A percentile compares a stretch with the other conserved stretches of the same genome.
Conservation (phyloP, 768 basidiomycete genomes). For the Lentinus tigrinus region DNA sequence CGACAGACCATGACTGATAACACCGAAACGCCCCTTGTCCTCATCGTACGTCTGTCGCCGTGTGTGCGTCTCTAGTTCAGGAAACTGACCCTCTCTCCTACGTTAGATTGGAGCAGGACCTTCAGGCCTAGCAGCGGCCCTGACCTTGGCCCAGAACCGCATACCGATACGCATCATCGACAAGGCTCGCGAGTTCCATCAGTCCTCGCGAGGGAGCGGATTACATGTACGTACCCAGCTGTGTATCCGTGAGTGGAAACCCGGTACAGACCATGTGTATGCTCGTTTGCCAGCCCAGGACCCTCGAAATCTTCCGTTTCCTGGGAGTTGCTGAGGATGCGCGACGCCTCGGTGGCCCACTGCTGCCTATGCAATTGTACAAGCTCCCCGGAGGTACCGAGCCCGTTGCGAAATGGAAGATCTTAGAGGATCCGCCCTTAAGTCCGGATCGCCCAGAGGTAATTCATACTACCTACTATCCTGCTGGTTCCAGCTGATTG, state of each 20-base stretch:
- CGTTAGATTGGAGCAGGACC: constrained; percentile 17
- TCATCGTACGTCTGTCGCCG: too few relatives aligned
- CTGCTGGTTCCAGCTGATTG: background rate
- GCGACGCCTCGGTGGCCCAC: background rate
- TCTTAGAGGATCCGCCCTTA: background rate
- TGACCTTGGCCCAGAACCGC: constrained; percentile 13
- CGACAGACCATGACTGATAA: too few relatives aligned
- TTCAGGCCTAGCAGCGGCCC: constrained; percentile 9
- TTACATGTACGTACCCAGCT: constrained; percentile 20
- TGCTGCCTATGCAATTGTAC: constrained; percentile 12
- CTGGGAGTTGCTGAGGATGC: constrained; percentile 21
- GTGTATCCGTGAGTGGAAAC: too few relatives aligned
- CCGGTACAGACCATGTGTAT: background rate
- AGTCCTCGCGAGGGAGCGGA: constrained; percentile 24
- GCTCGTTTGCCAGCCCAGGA: constrained; percentile 15
- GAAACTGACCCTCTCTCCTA: too few relatives aligned
- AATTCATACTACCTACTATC: background rate
- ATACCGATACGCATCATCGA: constrained; percentile 20
- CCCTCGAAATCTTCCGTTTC: constrained; percentile 19
- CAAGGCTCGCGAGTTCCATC: background rate
- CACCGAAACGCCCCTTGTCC: too few relatives aligned
- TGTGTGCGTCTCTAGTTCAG: too few relatives aligned
- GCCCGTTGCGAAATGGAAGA: constrained; percentile 1
- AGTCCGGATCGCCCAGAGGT: constrained; percentile 21
- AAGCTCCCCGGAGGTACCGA: constrained; percentile 20